Base-by-base conservation (phyloP, 2,329 filamentous ascomycete species). In the Tolypocladium cylindrosporum region DNA sequence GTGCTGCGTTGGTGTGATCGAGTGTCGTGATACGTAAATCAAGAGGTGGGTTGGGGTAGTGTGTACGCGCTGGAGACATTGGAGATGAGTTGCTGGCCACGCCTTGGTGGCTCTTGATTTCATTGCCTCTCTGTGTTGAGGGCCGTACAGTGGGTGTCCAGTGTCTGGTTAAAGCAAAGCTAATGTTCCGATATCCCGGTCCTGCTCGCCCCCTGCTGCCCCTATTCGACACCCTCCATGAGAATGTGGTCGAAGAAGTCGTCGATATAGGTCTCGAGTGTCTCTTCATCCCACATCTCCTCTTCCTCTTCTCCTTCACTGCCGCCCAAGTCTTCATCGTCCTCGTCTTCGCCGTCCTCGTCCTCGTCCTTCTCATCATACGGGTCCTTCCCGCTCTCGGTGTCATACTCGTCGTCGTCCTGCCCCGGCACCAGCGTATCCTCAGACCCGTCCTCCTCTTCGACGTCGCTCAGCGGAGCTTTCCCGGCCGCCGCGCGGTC, bases 391-490 rank as follows among this genome's bases (percentile, higher is more conserved):
- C 27, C 27, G 16, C 34, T 21, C 16, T 21, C 31, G 4, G 19
- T 59, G 21, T 56, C 57, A 19, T 55, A 54, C 7, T 60, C 40
- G 14, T 63, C 64, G 1, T 58, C 60, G 2, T 62, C 62, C 16
- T 61, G 57, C 1, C 58, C 60, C 54, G 10, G n/a, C 54, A 19
- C 34, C 24, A n/a, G 27, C 45, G 21, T 41, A 42, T 21, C 24
- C 31, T 24, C 19, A 1, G 45, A 31, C 51, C 41, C 56, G n/a
- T 37, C 54, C 11, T 31, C 40, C 21, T 56, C 24, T 41, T 59
- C 51, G 2, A 36, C 27, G 8, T 36, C 31, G 19, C 24, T 36
- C 31, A 51, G 19, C 31, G 48, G 31, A 19, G 48, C 4, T 27
- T 36, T 51, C 16, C 48, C 48, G 31, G 48, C 48, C 31, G 48